A percentile compares a stretch with the other conserved stretches of the same genome.
Evolutionary conservation across 305 asterid species (phyloP).

Genomic region (Petunia hybrid): DNA sequence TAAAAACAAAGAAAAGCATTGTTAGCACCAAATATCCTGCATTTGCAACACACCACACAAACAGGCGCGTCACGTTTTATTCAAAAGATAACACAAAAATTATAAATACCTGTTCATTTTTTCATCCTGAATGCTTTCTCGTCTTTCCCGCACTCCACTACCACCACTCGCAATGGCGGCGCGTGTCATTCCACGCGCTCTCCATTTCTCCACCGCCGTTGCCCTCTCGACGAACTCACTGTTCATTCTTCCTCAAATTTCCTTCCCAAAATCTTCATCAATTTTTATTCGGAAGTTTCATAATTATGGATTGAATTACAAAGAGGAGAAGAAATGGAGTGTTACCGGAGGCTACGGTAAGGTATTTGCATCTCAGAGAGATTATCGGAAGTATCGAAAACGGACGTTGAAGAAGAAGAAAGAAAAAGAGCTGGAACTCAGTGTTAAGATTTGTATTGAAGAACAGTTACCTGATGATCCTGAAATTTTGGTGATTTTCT

Average conservation of each 20-base stretch:
- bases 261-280: constrained; percentile 43
- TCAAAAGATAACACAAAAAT: not conserved
- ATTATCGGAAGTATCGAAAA: constrained; percentile 63
- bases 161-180: constrained; percentile 64
- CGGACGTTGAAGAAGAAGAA: constrained; percentile 60
- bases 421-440: constrained; percentile 79
- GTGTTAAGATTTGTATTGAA: constrained; percentile 83
- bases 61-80: not conserved
- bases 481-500: constrained; percentile 72
- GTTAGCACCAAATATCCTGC: not conserved
- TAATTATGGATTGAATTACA: constrained; percentile 30
- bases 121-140: constrained; percentile 62
- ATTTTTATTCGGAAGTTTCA: constrained; percentile 42
- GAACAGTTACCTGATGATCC: constrained; percentile 91
- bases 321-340: constrained; percentile 39
- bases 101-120: no score
- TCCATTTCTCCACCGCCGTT: constrained; percentile 36
- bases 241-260: constrained; percentile 40
- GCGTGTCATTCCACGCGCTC: constrained; percentile 62
- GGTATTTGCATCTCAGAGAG: constrained; percentile 68
- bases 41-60: not conserved
- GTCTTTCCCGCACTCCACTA: constrained; percentile 51
- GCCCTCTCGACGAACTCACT: constrained; percentile 38
- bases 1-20: no score
- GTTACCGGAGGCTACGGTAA: constrained; percentile 49